These are phyloP conservation scores for Nymphaea thermarum DNA, from an alignment of 164 flowering plant species.

Conservation along the genomic window DNA sequence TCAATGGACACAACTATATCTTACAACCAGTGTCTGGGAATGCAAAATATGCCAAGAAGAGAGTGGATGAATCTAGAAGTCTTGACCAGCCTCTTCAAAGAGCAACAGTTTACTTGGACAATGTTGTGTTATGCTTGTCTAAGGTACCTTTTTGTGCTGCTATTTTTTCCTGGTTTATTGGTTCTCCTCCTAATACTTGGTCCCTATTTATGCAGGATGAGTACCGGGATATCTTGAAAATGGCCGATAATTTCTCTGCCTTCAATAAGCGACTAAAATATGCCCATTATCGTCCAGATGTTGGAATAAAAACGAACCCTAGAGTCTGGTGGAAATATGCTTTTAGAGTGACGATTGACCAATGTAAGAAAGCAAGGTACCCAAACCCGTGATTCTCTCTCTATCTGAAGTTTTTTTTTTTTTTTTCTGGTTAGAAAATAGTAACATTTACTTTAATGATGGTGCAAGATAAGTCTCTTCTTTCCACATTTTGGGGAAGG, in stretches of 20 bases:
- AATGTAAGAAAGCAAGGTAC: slow-evolving; percentile 82
- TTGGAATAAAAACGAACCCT: slow-evolving; percentile 60
- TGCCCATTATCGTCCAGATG: slow-evolving; percentile 86
- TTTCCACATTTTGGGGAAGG: no score
- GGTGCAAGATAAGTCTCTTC: no score
- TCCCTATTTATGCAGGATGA: slow-evolving; percentile 51
- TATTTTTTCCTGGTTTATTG: neutral
- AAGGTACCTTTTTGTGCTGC: slow-evolving; percentile 37
- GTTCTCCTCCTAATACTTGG: neutral
- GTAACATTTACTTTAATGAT: no score
- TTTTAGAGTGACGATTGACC: slow-evolving; percentile 56
- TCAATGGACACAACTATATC: slow-evolving; percentile 50
- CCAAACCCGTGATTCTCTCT: no score
- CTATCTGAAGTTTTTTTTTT: no score
- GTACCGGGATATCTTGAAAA: slow-evolving; percentile 64
- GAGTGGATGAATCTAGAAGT: slow-evolving; percentile 29
- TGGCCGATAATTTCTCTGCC: slow-evolving; percentile 89
- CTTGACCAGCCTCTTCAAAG: slow-evolving; percentile 56
- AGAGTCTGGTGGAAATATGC: slow-evolving; percentile 96
- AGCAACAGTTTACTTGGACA: slow-evolving; percentile 79
- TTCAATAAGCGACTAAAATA: slow-evolving; percentile 76
- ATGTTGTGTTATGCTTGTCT: slow-evolving; percentile 84
- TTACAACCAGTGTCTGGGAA: slow-evolving; percentile 88
- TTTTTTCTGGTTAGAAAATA: no score
- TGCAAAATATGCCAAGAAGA: slow-evolving; percentile 74